Base-by-base conservation (phyloP, 495 filamentous ascomycete genomes). In the Aspergillus funiculosus region DNA sequence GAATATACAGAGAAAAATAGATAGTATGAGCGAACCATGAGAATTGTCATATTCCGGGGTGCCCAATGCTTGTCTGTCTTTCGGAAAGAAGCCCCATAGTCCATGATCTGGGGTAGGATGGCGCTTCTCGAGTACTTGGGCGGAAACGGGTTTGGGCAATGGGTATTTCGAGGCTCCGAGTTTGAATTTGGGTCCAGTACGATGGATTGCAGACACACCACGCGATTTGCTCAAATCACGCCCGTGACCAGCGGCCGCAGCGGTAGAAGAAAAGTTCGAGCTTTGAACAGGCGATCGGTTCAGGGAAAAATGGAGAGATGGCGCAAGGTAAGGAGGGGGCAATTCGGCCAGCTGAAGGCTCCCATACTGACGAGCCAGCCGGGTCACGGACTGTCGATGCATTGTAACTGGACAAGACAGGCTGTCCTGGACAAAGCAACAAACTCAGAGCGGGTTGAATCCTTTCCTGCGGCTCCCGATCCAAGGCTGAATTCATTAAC, bases 81-180 rank as follows among this genome's bases (percentile, higher is more conserved):
- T 66, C 48, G 80, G 77, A 66, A 99, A 97, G 68, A 99, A 99
- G 0, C 75, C 82, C 84, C 85, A 96, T n/a, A 99, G 82, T 26
- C 87, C 89, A 66, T 99, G 92, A 45, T 92, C 64, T 5, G 75
- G 72, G 58, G 84, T 84, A 11, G 57, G 41, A 28, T 58, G n/a
- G 10, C 65, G 66, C 30, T 59, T 52, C 40, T 61, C 51, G 69
- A 71, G 56, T 64, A 75, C 41, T 66, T 68, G 52, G 43, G 52
- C 34, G 51, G 67, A 58, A 7, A 85, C 81, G 7, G 92, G 92
- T 57, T 78, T 66, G 9, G 92, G 92, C 44, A 95, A 67, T 31
- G 79, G 72, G 47, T 82, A 75, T 61, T 84, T 84, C 35, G 77
- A 79, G 20, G 87, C 77, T 22, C 78, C 79, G 42, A 89, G 69